phyloP scores from a whole-genome alignment of 2,329 filamentous ascomycete species.

The Arthrobotrys sphaeroides region DNA sequence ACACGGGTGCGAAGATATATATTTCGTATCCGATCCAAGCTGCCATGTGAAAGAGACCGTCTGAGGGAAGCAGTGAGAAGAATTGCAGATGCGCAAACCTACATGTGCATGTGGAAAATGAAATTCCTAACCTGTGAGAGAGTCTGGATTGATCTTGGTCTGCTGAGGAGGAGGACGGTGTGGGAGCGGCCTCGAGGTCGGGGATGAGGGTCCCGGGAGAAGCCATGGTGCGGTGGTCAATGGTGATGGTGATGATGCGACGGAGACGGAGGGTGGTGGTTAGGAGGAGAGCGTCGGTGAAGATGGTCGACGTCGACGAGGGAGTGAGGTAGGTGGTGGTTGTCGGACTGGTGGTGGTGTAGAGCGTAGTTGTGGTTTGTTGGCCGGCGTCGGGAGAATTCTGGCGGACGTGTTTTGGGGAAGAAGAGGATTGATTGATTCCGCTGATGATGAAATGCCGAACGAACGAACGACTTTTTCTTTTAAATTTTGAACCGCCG shows the following conservation, averaged over 20 bases:
- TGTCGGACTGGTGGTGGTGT: no score
- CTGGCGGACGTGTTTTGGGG: no score
- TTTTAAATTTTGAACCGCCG: neutral
- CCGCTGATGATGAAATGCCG: no score
- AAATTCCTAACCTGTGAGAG: constrained; percentile 53
- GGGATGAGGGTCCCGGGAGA: constrained; percentile 32
- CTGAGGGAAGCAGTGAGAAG: constrained; percentile 19
- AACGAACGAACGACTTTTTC: neutral
- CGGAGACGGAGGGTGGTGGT: no score
- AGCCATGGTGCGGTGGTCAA: neutral
- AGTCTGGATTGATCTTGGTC: neutral
- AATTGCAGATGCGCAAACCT: constrained; percentile 43
- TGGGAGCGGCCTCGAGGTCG: constrained; percentile 42
- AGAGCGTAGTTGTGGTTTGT: no score
- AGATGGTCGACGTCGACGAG: no score
- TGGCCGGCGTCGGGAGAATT: no score
- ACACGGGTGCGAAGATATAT: neutral
- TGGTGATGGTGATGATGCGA: neutral
- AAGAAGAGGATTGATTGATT: no score
- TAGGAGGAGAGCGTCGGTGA: no score
- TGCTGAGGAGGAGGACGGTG: neutral
- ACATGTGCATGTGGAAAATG: constrained; percentile 52
- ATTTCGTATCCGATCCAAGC: neutral
- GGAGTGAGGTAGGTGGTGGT: no score
- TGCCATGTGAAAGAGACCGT: neutral